Conservation (phyloP, 169 alveolate genomes). For the Hepatocystis sp. region DNA sequence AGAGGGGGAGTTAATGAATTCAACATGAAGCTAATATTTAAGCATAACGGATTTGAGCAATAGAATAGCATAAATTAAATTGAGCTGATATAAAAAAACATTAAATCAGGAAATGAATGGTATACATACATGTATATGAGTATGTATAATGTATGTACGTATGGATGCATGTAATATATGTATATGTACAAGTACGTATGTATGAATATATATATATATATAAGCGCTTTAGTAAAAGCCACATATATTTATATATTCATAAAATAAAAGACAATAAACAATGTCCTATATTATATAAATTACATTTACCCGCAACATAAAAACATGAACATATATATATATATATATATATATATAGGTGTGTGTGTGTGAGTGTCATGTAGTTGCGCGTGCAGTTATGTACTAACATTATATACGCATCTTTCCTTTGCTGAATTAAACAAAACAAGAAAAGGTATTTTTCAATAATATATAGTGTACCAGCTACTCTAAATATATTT, state of each 20-base stretch:
- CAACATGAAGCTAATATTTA: not conserved
- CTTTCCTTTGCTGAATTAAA: constrained; percentile 15
- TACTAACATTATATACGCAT: constrained; percentile 10
- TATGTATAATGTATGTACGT: too few relatives aligned
- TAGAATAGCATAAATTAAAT: not conserved
- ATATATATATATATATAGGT: constrained; percentile 1
- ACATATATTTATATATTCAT: too few relatives aligned
- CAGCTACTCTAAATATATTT: too few relatives aligned
- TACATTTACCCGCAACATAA: too few relatives aligned
- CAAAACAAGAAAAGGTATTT: not conserved
- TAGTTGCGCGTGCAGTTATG: too few relatives aligned
- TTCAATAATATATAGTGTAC: not conserved
- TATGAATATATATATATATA: not conserved
- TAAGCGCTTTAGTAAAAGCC: too few relatives aligned
- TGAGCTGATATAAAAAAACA: not conserved
- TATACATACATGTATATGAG: not conserved
- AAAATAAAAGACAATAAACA: too few relatives aligned
- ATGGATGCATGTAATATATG: too few relatives aligned
- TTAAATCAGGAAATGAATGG: not conserved
- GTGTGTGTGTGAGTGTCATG: too few relatives aligned
- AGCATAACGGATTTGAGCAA: not conserved
- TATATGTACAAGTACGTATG: not conserved
- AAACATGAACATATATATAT: not conserved
- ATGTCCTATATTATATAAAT: too few relatives aligned
- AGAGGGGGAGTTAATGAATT: not conserved